phyloP scores from a whole-genome alignment of 129 eudicot genomes.

The Scalesia atractyloides region DNA sequence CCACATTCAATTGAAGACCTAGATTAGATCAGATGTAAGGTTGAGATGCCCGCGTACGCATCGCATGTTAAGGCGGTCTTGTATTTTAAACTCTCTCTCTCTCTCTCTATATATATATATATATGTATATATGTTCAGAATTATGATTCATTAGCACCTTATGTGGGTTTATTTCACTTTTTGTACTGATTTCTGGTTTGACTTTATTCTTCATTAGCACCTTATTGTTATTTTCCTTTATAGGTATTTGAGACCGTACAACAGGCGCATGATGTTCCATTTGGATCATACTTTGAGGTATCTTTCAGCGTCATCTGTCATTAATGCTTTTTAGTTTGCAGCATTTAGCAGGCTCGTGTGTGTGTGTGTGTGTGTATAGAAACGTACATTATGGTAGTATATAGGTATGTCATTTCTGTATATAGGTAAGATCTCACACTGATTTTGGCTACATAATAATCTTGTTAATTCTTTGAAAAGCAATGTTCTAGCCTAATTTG shows the following conservation, averaged over 20 bases:
- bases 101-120: too few species aligned
- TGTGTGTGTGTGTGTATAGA: not conserved
- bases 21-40: too few species aligned
- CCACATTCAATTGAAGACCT: too few species aligned
- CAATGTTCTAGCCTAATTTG: not conserved
- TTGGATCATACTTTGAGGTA: slow-evolving; percentile 96
- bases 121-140: not conserved
- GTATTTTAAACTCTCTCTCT: too few species aligned
- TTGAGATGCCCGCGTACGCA: too few species aligned
- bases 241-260: slow-evolving; percentile 96
- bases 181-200: not conserved
- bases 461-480: not conserved
- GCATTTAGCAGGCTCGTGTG: slow-evolving; percentile 7
- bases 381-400: not conserved
- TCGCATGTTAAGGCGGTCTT: too few species aligned
- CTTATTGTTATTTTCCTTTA: not conserved
- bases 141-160: not conserved
- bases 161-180: slow-evolving; percentile 1
- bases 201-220: not conserved
- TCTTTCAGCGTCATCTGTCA: slow-evolving; percentile 26
- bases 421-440: not conserved
- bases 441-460: not conserved
- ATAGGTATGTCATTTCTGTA: not conserved
- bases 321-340: slow-evolving; percentile 2
- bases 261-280: slow-evolving; percentile 98